Evolutionary conservation across 2,329 filamentous ascomycete genomes (phyloP), one percentile per base, ranked within the genome.

Genomic region (Epichloe brachyelytri): DNA sequence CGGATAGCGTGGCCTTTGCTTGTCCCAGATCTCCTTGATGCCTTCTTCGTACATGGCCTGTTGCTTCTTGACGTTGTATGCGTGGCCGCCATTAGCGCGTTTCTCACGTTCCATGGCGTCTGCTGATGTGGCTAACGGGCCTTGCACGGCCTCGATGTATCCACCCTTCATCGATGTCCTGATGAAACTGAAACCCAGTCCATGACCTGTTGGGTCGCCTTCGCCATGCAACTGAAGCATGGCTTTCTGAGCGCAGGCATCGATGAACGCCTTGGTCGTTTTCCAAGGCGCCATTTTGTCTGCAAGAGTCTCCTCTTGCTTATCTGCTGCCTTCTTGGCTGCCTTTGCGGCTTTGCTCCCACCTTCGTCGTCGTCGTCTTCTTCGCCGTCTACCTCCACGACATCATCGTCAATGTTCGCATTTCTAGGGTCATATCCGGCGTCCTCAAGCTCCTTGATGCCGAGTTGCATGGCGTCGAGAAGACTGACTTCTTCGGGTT

Each of bases 101-200:
- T 93, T 81, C 64, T 90, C 88, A 55, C 90, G 86, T 61, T 88
- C 86, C 54, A 90, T 87, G 61, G 88, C 90, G 65, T 95, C 88
- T 19, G 88, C 89, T 10, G 80, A 82, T 3, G 80, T 83, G 7
- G 80, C 78, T 39, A 79, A 68, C 3, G 80, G 79, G 2, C 80
- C 80, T 51, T 80, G 79, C 26, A 94, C 79, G 19, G 89, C 85
- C 62, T 90, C 88, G 67, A 96, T 78, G 54, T 82, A 98, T 0
- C 93, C 93, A 55, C 93, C 93, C 68, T 98, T 98, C 93, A 98
- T 98, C 1, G 88, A 95, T 0, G 90, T 96, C 63, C 93, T 89
- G 66, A 98, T 90, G 66, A 98, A 96, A 64, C 88, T 96, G 72
- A 97, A 95, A 2, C 88, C 93, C 53, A 96, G 82, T 2, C 93